A percentile compares a stretch with the other conserved stretches of the same genome.
phyloP scores from a whole-genome alignment of 352 stramenopile genomes.

The Phytophthora citricola region DNA sequence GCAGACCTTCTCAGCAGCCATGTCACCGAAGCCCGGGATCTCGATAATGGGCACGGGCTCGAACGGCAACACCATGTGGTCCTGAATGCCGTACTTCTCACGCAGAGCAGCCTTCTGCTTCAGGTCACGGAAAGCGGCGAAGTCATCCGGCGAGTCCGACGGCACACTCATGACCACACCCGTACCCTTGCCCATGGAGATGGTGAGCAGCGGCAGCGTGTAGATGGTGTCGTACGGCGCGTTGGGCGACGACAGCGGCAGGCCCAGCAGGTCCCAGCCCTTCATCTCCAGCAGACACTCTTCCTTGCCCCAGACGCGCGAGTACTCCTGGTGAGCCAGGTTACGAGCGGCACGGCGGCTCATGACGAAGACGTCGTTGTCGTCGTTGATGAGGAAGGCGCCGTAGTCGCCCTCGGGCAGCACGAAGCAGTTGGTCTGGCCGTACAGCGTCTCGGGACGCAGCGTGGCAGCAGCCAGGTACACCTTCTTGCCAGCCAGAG shows the following conservation, averaged over 20 bases:
- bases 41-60: slow-evolving; percentile 99
- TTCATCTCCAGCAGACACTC: slow-evolving; percentile 92
- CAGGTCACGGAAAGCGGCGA: slow-evolving; percentile 97
- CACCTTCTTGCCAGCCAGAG: slow-evolving; percentile 91
- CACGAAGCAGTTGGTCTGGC: slow-evolving; percentile 99
- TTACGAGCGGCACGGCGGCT: slow-evolving; percentile 93
- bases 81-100: slow-evolving; percentile 98
- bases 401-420: slow-evolving; percentile 99
- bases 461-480: slow-evolving; percentile 99
- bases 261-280: slow-evolving; percentile 96
- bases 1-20: slow-evolving; percentile 96
- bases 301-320: slow-evolving; percentile 88
- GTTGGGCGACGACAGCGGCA: slow-evolving; percentile 96
- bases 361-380: slow-evolving; percentile 96
- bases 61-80: slow-evolving; percentile 98
- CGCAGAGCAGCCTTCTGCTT: slow-evolving; percentile 98
- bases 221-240: slow-evolving; percentile 99
- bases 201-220: slow-evolving; percentile 98
- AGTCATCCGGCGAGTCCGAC: slow-evolving; percentile 99
- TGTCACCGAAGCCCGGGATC: slow-evolving; percentile 98
- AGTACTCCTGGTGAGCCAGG: slow-evolving; percentile 96
- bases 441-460: slow-evolving; percentile 99
- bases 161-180: slow-evolving; percentile 99
- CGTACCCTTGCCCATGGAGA: slow-evolving; percentile 99
- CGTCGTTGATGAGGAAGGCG: slow-evolving; percentile 95